Base-by-base conservation (phyloP, 2,329 filamentous ascomycete species). In the Microsporum canis region DNA sequence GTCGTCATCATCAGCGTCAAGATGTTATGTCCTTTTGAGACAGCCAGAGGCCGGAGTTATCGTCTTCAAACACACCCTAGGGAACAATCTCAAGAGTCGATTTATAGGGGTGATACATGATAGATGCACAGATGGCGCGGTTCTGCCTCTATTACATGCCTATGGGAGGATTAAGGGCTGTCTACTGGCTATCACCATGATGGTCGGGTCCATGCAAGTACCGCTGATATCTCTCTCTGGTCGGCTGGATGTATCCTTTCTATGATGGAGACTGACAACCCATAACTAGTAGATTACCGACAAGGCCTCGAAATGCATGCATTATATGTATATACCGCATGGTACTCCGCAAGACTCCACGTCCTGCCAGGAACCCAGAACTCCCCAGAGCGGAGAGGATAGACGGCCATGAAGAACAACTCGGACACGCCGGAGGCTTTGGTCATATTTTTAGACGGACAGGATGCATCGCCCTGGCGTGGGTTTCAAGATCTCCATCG, bases 1-100 rank as follows among this genome's bases (percentile, higher is more conserved):
- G 51, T 53, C 51, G 51, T 55, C 51, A 31, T 55, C 29, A 55
- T 55, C 51, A 34, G 23, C 51, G 29, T 55, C 51, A 36, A 55
- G 6, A 17, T 38, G 36, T 43, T n/a, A 43, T 43, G 14, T 5
- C 14, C 39, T 6, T 43, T n/a, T 55, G 31, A 55, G 51, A 55
- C 51, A 55, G n/a, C 4, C n/a, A 43, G 14, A 43, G n/a, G 6
- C 17, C 17, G 4, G 45, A 5, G 7, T 12, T 27, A 29, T 17
- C 17, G 27, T 17, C 23, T 27, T 51, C 45, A 51, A 31, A 51
- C 45, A 29, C 6, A 49, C n/a, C 23, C 6, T 23, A 8, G 45
- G 12, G 17, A 31, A 43, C 17, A 43, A 43, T 43, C 14, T 23
- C 39, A n/a, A 43, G 14, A 43, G n/a, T 14, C 39, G 39, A 43